phyloP scores from a whole-genome alignment of 306 rosid genomes.

The Erythrophleum fordii region DNA sequence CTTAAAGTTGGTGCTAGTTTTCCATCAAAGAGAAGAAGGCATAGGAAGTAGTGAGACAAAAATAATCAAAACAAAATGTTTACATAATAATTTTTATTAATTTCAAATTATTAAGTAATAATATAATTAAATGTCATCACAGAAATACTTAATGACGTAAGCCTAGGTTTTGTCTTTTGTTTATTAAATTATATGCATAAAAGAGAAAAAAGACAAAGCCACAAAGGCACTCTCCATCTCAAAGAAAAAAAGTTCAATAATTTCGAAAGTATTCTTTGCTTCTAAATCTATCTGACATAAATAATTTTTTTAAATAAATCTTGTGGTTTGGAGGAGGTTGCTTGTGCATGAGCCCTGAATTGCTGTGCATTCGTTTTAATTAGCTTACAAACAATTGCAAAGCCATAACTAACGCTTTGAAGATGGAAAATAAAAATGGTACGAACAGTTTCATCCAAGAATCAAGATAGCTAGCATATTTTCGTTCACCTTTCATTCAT shows the following conservation, averaged over 20 bases:
- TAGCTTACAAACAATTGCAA: conserved; percentile 59
- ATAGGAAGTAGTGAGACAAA: background rate
- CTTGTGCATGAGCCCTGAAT: conserved; percentile 51
- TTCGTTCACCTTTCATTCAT: no score
- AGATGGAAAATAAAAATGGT: conserved; percentile 35
- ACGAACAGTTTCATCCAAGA: background rate
- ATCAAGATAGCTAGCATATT: no score
- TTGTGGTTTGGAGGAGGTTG: conserved; percentile 54
- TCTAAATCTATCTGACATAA: conserved; percentile 29
- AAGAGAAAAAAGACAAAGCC: conserved; percentile 9
- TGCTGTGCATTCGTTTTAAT: conserved; percentile 43
- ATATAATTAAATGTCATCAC: background rate
- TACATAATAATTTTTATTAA: background rate
- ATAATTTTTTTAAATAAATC: conserved; percentile 25
- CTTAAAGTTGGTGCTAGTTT: background rate
- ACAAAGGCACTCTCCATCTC: background rate
- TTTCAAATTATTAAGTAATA: background rate
- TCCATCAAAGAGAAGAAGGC: background rate
- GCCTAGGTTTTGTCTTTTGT: conserved; percentile 13
- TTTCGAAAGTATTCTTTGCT: conserved; percentile 50
- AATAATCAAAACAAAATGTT: background rate
- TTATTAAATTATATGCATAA: conserved; percentile 12
- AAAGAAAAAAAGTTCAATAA: conserved; percentile 33
- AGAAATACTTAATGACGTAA: background rate
- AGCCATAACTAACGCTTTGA: conserved; percentile 42